Conservation (phyloP, 2,329 filamentous ascomycete genomes). For the Exophiala sideris region DNA sequence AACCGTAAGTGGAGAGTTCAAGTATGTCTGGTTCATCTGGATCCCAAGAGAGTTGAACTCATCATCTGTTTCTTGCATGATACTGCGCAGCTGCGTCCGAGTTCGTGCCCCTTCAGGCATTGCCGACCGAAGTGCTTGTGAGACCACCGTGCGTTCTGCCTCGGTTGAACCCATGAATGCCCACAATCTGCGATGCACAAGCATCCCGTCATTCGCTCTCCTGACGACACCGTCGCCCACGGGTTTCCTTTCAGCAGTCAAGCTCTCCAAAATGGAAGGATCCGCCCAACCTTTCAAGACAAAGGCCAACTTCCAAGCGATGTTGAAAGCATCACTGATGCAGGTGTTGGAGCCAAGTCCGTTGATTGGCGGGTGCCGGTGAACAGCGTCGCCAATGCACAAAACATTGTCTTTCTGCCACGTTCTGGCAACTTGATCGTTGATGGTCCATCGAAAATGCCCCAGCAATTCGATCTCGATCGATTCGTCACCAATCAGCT, state of each 20-base stretch:
- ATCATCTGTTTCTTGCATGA: background rate
- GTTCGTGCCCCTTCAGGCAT: background rate
- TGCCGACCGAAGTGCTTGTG: background rate
- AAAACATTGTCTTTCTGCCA: background rate
- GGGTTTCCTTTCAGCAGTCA: background rate
- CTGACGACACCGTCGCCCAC: slow-evolving; percentile 5
- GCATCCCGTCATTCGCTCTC: slow-evolving; percentile 16
- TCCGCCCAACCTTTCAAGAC: slow-evolving; percentile 33
- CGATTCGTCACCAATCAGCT: slow-evolving; percentile 2
- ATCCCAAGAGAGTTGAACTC: slow-evolving; percentile 53
- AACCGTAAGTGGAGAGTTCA: slow-evolving; percentile 40
- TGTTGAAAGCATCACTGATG: slow-evolving; percentile 35
- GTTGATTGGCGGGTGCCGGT: slow-evolving; percentile 34
- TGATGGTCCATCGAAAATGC: slow-evolving; percentile 1
- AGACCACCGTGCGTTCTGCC: background rate
- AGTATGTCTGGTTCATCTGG: slow-evolving; percentile 58
- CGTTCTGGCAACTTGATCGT: background rate
- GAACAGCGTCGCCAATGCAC: slow-evolving; percentile 35
- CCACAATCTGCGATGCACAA: slow-evolving; percentile 6
- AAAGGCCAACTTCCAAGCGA: slow-evolving; percentile 35
- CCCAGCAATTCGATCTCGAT: background rate
- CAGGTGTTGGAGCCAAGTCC: slow-evolving; percentile 36
- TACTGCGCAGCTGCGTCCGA: background rate
- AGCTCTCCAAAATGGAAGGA: slow-evolving; percentile 9
- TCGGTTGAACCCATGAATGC: background rate